Conservation (phyloP, 2,329 filamentous ascomycete species). For the Aspergillus latus region DNA sequence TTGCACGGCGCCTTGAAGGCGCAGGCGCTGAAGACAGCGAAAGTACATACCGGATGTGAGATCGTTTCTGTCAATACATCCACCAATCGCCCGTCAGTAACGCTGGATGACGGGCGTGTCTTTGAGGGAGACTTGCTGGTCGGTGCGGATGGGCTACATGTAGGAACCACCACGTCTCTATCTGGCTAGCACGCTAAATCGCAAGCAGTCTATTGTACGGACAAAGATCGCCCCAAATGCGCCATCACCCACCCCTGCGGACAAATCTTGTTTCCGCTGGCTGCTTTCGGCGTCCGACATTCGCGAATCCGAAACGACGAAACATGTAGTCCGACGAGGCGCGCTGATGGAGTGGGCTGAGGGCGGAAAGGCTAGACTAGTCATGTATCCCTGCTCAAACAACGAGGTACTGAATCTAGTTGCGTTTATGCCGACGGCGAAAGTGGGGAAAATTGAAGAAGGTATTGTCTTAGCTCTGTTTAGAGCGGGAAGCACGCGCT, state of each 20-base stretch:
- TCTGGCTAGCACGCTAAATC: background rate
- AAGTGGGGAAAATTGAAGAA: conserved; percentile 31
- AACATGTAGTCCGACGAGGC: conserved; percentile 26
- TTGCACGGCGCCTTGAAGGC: conserved; percentile 40
- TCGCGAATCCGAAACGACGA: conserved; percentile 13
- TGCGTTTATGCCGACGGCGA: conserved; percentile 48
- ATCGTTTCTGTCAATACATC: conserved; percentile 21
- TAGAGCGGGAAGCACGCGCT: background rate
- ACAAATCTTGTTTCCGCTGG: conserved; percentile 31
- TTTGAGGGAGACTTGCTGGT: conserved; percentile 26
- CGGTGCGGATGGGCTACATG: conserved; percentile 29
- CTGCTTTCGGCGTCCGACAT: conserved; percentile 22
- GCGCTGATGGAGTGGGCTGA: conserved; percentile 46
- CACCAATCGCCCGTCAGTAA: conserved; percentile 17
- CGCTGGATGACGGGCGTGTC: conserved; percentile 21
- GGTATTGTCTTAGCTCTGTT: conserved; percentile 8
- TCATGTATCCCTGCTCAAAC: conserved; percentile 49
- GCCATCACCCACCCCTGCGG: conserved; percentile 20
- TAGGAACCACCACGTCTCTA: conserved; percentile 3
- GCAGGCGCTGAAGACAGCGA: conserved; percentile 29
- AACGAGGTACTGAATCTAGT: conserved; percentile 49
- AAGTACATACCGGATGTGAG: conserved; percentile 24
- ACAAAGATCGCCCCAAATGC: conserved; percentile 18
- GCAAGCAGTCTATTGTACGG: conserved; percentile 25
- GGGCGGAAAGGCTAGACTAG: conserved; percentile 40